Percentiles rank a stretch among this genome's conserved stretches.
These are phyloP conservation scores for Aristolochia fimbriata DNA, from an alignment of 164 flowering plant species.

Conservation along the genomic window DNA sequence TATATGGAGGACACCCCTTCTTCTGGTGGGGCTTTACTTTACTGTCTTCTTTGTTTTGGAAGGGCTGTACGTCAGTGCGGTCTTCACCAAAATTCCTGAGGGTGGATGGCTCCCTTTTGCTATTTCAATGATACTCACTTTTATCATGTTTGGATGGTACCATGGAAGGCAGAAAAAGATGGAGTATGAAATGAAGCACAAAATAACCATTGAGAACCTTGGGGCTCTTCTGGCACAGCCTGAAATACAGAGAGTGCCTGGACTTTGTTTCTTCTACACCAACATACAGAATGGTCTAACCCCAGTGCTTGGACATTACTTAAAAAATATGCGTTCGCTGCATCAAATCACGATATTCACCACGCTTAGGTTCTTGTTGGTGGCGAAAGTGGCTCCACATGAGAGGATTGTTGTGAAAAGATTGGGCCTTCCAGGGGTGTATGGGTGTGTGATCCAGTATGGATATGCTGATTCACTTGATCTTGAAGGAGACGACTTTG, in stretches of 20 bases:
- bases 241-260: slow-evolving; percentile 60
- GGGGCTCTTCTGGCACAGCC: slow-evolving; percentile 37
- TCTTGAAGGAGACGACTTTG: slow-evolving; percentile 46
- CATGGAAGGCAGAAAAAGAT: slow-evolving; percentile 70
- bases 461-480: slow-evolving; percentile 64
- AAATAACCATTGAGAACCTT: slow-evolving; percentile 39
- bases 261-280: slow-evolving; percentile 71
- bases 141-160: slow-evolving; percentile 82
- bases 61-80: slow-evolving; percentile 66
- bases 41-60: slow-evolving; percentile 52
- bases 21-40: slow-evolving; percentile 47
- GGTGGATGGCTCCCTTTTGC: slow-evolving; percentile 95
- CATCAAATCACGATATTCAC: slow-evolving; percentile 62
- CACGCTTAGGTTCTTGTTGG: slow-evolving; percentile 51
- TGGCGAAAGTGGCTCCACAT: slow-evolving; percentile 51
- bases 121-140: slow-evolving; percentile 60
- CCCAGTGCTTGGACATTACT: slow-evolving; percentile 61
- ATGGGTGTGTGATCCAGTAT: slow-evolving; percentile 57
- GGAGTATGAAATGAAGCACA: slow-evolving; percentile 55
- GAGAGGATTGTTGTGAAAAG: slow-evolving; percentile 48
- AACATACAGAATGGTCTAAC: slow-evolving; percentile 69
- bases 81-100: slow-evolving; percentile 55
- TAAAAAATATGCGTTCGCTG: slow-evolving; percentile 64
- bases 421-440: slow-evolving; percentile 45
- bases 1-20: slow-evolving; percentile 56